phyloP scores from a whole-genome alignment of 768 basidiomycete genomes.

The Solioccasus polychromus region DNA sequence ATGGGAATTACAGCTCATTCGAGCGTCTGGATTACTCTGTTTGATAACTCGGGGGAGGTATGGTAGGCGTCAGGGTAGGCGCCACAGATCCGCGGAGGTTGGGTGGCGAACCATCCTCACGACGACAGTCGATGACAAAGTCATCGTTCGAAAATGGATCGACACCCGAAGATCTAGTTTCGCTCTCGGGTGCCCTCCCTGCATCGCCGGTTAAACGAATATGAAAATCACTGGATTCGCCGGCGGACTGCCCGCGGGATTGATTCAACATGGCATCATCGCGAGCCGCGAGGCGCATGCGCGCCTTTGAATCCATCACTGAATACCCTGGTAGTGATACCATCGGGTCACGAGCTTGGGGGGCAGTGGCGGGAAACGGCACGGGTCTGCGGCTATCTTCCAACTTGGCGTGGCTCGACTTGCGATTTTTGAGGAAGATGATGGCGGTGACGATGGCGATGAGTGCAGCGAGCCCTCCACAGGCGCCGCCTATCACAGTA shows the following conservation, averaged over 20 bases:
- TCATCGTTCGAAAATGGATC: not conserved
- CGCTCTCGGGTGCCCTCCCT: not conserved
- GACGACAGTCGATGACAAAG: not conserved
- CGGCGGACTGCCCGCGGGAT: not conserved
- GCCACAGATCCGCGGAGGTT: not conserved
- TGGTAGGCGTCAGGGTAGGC: too few species aligned
- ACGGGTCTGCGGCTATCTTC: conserved; percentile 1
- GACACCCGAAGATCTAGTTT: not conserved
- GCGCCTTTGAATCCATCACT: conserved; percentile 3
- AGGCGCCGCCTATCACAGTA: conserved; percentile 6
- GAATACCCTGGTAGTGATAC: not conserved
- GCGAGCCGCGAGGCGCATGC: not conserved
- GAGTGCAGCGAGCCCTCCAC: conserved; percentile 4
- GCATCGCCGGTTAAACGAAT: not conserved
- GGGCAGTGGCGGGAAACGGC: conserved; percentile 1
- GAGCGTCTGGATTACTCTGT: not conserved
- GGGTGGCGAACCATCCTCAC: not conserved
- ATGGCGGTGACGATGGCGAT: not conserved
- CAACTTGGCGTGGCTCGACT: not conserved
- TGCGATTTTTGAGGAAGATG: conserved; percentile 8
- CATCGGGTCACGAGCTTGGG: not conserved
- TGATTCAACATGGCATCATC: not conserved
- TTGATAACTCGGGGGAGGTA: not conserved
- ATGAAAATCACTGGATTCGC: not conserved
- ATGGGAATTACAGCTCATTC: too few species aligned